Percentiles rank a stretch among this genome's conserved stretches.
Conservation (phyloP, 768 basidiomycete genomes). For the Lactifluus piperatus region DNA sequence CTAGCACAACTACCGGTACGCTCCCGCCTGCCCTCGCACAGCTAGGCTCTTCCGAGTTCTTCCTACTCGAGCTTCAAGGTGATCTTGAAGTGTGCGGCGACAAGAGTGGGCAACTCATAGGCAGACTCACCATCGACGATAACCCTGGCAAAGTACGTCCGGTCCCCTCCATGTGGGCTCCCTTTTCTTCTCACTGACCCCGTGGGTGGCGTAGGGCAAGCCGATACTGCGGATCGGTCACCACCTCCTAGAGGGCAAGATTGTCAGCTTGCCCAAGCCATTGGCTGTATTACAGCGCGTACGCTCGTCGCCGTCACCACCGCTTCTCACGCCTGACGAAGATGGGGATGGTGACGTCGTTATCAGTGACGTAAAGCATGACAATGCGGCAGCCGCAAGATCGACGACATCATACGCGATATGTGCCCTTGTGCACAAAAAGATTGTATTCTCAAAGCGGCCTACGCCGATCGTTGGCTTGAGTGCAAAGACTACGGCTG, state of each 20-base stretch:
- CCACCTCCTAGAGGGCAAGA: slow-evolving; percentile 84
- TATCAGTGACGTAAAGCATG: slow-evolving; percentile 13
- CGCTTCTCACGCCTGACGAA: neutral
- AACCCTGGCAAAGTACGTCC: slow-evolving; percentile 37
- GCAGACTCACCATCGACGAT: slow-evolving; percentile 61
- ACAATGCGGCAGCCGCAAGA: neutral
- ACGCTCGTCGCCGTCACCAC: slow-evolving; percentile 15
- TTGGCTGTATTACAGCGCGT: slow-evolving; percentile 62
- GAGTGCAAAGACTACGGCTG: slow-evolving; percentile 1
- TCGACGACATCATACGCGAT: slow-evolving; percentile 30
- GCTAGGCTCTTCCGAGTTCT: slow-evolving; percentile 70
- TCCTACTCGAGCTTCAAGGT: slow-evolving; percentile 86
- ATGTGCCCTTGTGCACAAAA: slow-evolving; percentile 65
- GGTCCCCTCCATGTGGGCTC: neutral
- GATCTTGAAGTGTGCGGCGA: slow-evolving; percentile 63
- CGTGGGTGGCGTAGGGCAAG: slow-evolving; percentile 45
- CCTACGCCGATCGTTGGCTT: slow-evolving; percentile 59
- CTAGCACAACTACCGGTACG: slow-evolving; percentile 22
- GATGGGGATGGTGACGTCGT: slow-evolving; percentile 4
- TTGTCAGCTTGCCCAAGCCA: slow-evolving; percentile 68
- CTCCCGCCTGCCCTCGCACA: slow-evolving; percentile 58
- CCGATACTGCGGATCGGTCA: slow-evolving; percentile 79
- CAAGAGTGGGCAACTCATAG: slow-evolving; percentile 65
- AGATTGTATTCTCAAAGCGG: slow-evolving; percentile 75
- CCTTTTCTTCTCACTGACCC: neutral